A percentile compares a stretch with the other conserved stretches of the same genome.
Evolutionary conservation across 169 alveolate species (phyloP).

Genomic region (Theileria parva): DNA sequence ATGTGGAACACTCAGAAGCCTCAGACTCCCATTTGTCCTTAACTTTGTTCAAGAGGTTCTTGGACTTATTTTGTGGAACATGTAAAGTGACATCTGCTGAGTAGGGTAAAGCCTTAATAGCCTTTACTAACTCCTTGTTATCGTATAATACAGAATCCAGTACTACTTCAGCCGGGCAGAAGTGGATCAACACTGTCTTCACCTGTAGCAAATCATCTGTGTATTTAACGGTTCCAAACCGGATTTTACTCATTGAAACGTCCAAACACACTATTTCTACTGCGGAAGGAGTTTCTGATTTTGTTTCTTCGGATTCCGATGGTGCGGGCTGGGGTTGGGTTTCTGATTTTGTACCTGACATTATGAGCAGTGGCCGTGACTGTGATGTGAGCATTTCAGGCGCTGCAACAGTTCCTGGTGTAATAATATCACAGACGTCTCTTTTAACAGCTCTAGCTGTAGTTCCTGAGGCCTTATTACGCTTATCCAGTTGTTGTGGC

Average conservation of each 20-base stretch:
- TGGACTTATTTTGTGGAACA: not conserved
- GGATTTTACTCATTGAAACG: slow-evolving; percentile 41
- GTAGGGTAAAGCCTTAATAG: slow-evolving; percentile 16
- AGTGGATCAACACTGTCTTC: slow-evolving; percentile 76
- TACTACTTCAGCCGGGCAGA: slow-evolving; percentile 83
- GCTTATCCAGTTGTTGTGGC: slow-evolving; percentile 90
- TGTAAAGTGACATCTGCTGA: slow-evolving; percentile 28
- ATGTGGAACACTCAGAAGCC: not conserved
- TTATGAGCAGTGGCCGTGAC: slow-evolving; percentile 71
- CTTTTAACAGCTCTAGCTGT: slow-evolving; percentile 89
- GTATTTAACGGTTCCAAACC: slow-evolving; percentile 24
- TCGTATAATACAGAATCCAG: slow-evolving; percentile 12
- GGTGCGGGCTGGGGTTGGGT: too few species aligned
- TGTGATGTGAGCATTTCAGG: slow-evolving; percentile 78
- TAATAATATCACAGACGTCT: slow-evolving; percentile 89
- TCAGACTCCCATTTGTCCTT: not conserved
- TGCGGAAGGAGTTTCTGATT: not conserved
- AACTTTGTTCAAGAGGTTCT: not conserved
- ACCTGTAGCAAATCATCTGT: slow-evolving; percentile 31
- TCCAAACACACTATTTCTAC: slow-evolving; percentile 36
- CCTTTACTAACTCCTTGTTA: not conserved
- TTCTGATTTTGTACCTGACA: slow-evolving; percentile 11
- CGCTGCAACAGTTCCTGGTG: slow-evolving; percentile 90
- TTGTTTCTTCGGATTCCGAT: not conserved
- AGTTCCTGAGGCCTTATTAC: slow-evolving; percentile 80